Conservation (phyloP, 768 basidiomycete genomes). For the Mycena rebaudengoi region DNA sequence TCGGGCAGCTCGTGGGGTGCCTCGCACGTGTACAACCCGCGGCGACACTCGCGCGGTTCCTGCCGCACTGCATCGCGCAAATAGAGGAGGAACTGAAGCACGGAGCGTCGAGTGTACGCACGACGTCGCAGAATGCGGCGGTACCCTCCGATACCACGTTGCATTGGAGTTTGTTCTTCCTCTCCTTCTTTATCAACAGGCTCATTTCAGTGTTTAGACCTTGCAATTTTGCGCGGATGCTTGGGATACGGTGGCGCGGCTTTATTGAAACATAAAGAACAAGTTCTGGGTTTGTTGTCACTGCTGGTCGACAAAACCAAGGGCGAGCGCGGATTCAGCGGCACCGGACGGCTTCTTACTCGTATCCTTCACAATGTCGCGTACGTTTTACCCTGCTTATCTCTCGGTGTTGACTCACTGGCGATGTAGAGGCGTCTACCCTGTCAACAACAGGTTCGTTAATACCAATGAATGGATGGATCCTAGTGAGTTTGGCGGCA, state of each 20-base stretch:
- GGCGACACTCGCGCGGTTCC: conserved; percentile 81
- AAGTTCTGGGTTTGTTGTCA: conserved; percentile 68
- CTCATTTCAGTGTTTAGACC: conserved; percentile 53
- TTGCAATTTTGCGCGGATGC: conserved; percentile 84
- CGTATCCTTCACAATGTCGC: conserved; percentile 80
- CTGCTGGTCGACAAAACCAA: conserved; percentile 82
- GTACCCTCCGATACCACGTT: conserved; percentile 88
- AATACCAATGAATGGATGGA: conserved; percentile 84
- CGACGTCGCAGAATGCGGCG: conserved; percentile 77
- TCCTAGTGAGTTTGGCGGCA: conserved; percentile 58
- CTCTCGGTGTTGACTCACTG: background rate
- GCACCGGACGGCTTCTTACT: conserved; percentile 79
- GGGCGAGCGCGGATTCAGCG: conserved; percentile 88
- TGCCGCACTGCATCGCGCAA: conserved; percentile 77
- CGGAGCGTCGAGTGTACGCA: conserved; percentile 88
- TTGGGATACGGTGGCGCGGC: conserved; percentile 76
- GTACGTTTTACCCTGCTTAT: conserved; percentile 65
- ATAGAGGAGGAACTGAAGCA: conserved; percentile 88
- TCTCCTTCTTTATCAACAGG: background rate
- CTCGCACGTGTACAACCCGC: conserved; percentile 81
- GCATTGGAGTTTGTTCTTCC: conserved; percentile 77
- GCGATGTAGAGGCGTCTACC: conserved; percentile 18
- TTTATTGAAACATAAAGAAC: conserved; percentile 72
- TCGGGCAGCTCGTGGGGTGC: conserved; percentile 88
- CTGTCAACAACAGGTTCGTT: conserved; percentile 77